These are phyloP conservation scores for Irpex sp. DNA, from an alignment of 1,284 basidiomycete species.

Conservation along the genomic window DNA sequence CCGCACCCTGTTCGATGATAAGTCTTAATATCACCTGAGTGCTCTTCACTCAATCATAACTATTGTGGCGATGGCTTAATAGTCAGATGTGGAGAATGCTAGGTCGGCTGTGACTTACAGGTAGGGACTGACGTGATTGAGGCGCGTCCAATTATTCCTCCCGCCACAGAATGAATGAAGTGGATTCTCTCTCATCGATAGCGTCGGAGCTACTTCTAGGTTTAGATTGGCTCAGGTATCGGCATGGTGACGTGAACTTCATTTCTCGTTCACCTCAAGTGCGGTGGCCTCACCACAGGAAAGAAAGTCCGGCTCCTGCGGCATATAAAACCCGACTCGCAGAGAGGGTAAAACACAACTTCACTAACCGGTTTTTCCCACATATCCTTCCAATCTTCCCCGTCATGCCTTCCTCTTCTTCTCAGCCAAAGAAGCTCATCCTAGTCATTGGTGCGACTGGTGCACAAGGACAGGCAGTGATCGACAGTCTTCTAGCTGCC, in stretches of 20 bases:
- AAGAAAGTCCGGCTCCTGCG: background rate
- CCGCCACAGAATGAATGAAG: background rate
- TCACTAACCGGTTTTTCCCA: background rate
- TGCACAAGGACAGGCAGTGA: slow-evolving; percentile 43
- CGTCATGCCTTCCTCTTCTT: slow-evolving; percentile 1
- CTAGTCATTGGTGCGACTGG: slow-evolving; percentile 49
- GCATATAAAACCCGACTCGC: background rate
- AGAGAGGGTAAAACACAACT: background rate
- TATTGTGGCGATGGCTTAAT: background rate
- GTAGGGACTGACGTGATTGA: background rate
- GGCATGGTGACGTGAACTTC: background rate
- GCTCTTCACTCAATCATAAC: background rate
- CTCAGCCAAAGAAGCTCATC: slow-evolving; percentile 33
- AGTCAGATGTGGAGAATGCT: background rate
- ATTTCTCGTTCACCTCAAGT: background rate
- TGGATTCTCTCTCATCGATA: background rate
- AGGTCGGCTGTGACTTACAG: background rate
- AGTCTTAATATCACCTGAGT: background rate
- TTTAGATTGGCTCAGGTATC: background rate
- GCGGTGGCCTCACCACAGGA: background rate
- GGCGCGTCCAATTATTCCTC: background rate
- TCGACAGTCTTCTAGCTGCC: slow-evolving; percentile 38
- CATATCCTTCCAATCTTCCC: background rate
- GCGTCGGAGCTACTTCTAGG: background rate
- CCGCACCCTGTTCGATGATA: background rate